Evolutionary conservation across 2,329 filamentous ascomycete species (phyloP).

Genomic region (Hypoxylon sp.): DNA sequence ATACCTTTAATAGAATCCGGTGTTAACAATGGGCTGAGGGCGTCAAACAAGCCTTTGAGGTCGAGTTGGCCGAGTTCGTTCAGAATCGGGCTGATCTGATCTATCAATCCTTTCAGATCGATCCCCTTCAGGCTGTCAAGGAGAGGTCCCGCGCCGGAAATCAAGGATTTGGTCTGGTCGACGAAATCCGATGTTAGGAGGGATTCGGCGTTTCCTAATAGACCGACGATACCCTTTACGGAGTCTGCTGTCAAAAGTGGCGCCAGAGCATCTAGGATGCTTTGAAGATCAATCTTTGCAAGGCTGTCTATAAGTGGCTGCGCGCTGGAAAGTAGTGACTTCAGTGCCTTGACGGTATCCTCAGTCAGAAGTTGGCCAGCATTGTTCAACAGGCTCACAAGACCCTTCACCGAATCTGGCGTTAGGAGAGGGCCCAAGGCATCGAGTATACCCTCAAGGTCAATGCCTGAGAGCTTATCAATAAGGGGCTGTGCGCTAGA

Average conservation of each 20-base stretch:
- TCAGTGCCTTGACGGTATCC: slow-evolving; percentile 47
- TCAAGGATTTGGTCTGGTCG: slow-evolving; percentile 49
- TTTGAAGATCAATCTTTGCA: slow-evolving; percentile 55
- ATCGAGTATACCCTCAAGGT: slow-evolving; percentile 44
- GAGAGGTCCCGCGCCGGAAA: slow-evolving; percentile 51
- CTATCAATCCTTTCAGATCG: slow-evolving; percentile 54
- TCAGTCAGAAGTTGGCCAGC: slow-evolving; percentile 57
- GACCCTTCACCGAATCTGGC: slow-evolving; percentile 48
- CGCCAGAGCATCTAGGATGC: slow-evolving; percentile 54
- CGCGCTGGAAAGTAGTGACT: slow-evolving; percentile 47
- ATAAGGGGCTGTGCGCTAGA: slow-evolving; percentile 52
- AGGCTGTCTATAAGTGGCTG: slow-evolving; percentile 55
- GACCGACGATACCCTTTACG: slow-evolving; percentile 51
- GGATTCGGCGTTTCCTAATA: slow-evolving; percentile 53
- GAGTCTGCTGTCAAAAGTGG: slow-evolving; percentile 56
- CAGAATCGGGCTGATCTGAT: slow-evolving; percentile 53
- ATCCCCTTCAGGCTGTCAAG: slow-evolving; percentile 52
- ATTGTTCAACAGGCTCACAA: slow-evolving; percentile 56
- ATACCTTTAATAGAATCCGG: slow-evolving; percentile 55
- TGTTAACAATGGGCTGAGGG: slow-evolving; percentile 56
- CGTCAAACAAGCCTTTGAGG: slow-evolving; percentile 52
- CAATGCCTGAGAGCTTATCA: slow-evolving; percentile 48
- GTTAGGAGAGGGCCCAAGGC: slow-evolving; percentile 56
- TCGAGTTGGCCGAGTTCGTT: slow-evolving; percentile 52
- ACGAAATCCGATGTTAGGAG: slow-evolving; percentile 51